phyloP scores from a whole-genome alignment of 1,284 basidiomycete genomes.

The Termitomyces sp. region DNA sequence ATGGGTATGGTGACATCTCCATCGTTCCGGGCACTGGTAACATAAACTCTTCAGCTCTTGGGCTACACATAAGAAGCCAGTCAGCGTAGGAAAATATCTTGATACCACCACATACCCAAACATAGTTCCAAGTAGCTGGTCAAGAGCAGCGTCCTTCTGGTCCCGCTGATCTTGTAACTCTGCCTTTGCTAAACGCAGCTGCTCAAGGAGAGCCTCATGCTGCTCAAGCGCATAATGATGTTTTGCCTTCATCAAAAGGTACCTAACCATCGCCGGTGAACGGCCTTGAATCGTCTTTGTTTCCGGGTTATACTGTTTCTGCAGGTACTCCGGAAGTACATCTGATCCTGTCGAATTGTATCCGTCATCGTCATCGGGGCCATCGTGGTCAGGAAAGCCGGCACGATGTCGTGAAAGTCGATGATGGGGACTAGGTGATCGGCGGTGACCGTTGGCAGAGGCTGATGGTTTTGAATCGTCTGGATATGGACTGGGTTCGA shows the following conservation, averaged over 20 bases:
- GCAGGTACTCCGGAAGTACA: slow-evolving; percentile 48
- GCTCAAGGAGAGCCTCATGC: slow-evolving; percentile 57
- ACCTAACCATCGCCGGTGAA: slow-evolving; percentile 57
- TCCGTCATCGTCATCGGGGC: slow-evolving; percentile 30
- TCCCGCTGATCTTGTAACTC: slow-evolving; percentile 49
- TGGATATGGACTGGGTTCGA: slow-evolving; percentile 47
- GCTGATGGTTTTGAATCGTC: slow-evolving; percentile 27
- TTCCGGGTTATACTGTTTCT: slow-evolving; percentile 42
- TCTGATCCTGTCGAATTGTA: slow-evolving; percentile 33
- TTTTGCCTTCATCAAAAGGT: slow-evolving; percentile 77
- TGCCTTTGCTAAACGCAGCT: slow-evolving; percentile 49
- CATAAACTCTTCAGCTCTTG: slow-evolving; percentile 25
- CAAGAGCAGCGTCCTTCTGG: slow-evolving; percentile 54
- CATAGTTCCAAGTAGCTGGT: slow-evolving; percentile 42
- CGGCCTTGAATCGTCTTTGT: slow-evolving; percentile 60
- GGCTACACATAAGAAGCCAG: slow-evolving; percentile 12
- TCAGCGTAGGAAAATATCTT: slow-evolving; percentile 3
- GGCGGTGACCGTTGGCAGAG: slow-evolving; percentile 14
- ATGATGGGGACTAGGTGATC: slow-evolving; percentile 15
- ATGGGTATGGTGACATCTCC: slow-evolving; percentile 6
- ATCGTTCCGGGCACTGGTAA: slow-evolving; percentile 17
- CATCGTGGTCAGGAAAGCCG: slow-evolving; percentile 10
- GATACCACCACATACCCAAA: slow-evolving; percentile 42
- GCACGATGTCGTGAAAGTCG: slow-evolving; percentile 8
- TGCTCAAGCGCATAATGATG: slow-evolving; percentile 56